Conservation (phyloP, 2,329 filamentous ascomycete species). For the Aphanocladium album region DNA sequence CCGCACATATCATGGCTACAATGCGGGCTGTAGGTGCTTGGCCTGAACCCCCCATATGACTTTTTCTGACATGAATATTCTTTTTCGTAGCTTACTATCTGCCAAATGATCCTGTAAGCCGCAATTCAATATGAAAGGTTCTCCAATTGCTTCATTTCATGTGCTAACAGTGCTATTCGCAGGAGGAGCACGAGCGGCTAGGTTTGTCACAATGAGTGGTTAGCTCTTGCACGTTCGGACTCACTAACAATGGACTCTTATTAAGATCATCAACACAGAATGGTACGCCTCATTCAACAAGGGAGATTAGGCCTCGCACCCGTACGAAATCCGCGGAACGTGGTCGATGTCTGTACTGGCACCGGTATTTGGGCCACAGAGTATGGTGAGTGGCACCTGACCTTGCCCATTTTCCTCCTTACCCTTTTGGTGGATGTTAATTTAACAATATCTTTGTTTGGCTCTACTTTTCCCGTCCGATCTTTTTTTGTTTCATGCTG, state of each 20-base stretch:
- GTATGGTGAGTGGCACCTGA: slow-evolving; percentile 27
- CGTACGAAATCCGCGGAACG: slow-evolving; percentile 34
- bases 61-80: background rate
- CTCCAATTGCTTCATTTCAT: too few species aligned
- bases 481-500: background rate
- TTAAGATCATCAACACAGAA: slow-evolving; percentile 33
- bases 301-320: slow-evolving; percentile 42
- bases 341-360: slow-evolving; percentile 48
- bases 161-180: background rate
- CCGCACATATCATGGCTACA: slow-evolving; percentile 11
- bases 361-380: slow-evolving; percentile 50
- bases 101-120: slow-evolving; percentile 14
- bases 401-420: background rate
- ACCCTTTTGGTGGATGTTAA: background rate
- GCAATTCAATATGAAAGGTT: background rate
- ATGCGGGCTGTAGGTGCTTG: slow-evolving; percentile 6
- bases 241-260: background rate
- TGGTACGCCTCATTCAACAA: slow-evolving; percentile 31
- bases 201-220: slow-evolving; percentile 11
- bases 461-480: background rate
- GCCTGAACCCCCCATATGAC: background rate
- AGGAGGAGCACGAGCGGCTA: slow-evolving; percentile 21
- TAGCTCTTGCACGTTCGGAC: background rate
- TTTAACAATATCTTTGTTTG: background rate
- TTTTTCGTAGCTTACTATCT: slow-evolving; percentile 12